Percentiles rank a stretch among this genome's conserved stretches.
Conservation (phyloP, 177 flowering plant genomes). For the Vitis hybrid region DNA sequence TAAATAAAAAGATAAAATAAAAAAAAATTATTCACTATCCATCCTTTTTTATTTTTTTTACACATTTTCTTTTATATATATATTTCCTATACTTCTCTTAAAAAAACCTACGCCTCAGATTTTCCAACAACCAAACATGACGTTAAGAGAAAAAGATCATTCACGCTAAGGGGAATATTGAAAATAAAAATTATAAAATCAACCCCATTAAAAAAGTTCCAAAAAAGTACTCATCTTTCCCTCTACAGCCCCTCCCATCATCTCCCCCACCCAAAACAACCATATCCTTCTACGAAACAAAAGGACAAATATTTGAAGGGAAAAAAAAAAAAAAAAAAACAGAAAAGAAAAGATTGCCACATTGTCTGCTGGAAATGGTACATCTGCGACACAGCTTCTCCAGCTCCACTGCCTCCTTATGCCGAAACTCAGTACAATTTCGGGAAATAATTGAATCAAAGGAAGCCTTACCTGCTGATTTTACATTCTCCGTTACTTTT, state of each 20-base stretch:
- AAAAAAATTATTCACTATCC: too few relatives aligned
- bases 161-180: not conserved
- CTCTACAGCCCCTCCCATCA: slow-evolving; percentile 34
- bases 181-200: slow-evolving; percentile 6
- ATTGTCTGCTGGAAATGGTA: slow-evolving; percentile 42
- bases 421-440: slow-evolving; percentile 15
- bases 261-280: slow-evolving; percentile 14
- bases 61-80: too few relatives aligned
- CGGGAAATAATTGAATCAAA: slow-evolving; percentile 7
- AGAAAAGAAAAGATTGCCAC: slow-evolving; percentile 12
- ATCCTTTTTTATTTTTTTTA: too few relatives aligned
- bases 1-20: too few relatives aligned
- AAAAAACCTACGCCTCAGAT: too few relatives aligned
- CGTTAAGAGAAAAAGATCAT: not conserved
- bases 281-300: slow-evolving; percentile 15
- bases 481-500: slow-evolving; percentile 20
- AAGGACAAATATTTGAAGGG: not conserved
- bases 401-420: slow-evolving; percentile 23
- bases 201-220: slow-evolving; percentile 15
- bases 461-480: slow-evolving; percentile 22
- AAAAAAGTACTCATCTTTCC: slow-evolving; percentile 18
- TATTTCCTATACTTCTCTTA: too few relatives aligned
- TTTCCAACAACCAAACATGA: too few relatives aligned
- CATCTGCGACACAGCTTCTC: slow-evolving; percentile 28
- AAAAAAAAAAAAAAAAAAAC: not conserved